phyloP scores from a whole-genome alignment of 2,329 filamentous ascomycete species.

The Calonectria multiphialidica region DNA sequence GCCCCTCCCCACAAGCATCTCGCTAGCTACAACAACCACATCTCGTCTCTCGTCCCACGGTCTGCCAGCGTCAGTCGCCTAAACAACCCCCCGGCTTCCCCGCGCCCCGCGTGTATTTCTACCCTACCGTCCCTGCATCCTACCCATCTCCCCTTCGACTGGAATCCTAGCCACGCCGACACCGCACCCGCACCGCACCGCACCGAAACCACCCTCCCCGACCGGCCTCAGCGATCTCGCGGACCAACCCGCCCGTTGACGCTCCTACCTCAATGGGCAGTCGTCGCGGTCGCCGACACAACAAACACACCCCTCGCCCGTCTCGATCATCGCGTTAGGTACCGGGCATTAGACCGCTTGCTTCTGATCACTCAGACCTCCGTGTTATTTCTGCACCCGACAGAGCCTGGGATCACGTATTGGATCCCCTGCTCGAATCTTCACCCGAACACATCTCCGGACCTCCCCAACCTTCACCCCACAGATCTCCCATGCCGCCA shows the following conservation, averaged over 20 bases:
- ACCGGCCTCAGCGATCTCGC: not conserved
- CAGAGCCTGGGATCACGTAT: not conserved
- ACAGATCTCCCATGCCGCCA: conserved; percentile 48
- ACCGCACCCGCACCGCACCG: conserved; percentile 23
- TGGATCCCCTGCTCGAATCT: not conserved
- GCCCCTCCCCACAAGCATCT: not conserved
- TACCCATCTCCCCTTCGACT: conserved; percentile 33
- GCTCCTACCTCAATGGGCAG: conserved; percentile 35
- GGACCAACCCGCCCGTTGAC: not conserved
- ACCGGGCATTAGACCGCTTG: conserved; percentile 23
- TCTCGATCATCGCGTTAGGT: conserved; percentile 46
- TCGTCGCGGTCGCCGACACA: conserved; percentile 31
- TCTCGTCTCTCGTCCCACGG: not conserved
- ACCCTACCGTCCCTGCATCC: conserved; percentile 2
- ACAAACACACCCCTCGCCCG: conserved; percentile 29
- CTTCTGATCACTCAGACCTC: not conserved
- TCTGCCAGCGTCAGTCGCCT: conserved; percentile 15
- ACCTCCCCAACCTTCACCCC: not conserved
- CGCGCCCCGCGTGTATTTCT: conserved; percentile 22
- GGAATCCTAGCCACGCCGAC: conserved; percentile 28
- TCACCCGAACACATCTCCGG: not conserved
- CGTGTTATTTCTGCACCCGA: not conserved
- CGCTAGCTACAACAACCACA: conserved; percentile 2
- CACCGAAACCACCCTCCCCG: conserved; percentile 13
- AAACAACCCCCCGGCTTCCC: conserved; percentile 15